A percentile compares a stretch with the other conserved stretches of the same genome.
Evolutionary conservation across 2,329 filamentous ascomycete genomes (phyloP).

Genomic region (Neobulgaria alba): DNA sequence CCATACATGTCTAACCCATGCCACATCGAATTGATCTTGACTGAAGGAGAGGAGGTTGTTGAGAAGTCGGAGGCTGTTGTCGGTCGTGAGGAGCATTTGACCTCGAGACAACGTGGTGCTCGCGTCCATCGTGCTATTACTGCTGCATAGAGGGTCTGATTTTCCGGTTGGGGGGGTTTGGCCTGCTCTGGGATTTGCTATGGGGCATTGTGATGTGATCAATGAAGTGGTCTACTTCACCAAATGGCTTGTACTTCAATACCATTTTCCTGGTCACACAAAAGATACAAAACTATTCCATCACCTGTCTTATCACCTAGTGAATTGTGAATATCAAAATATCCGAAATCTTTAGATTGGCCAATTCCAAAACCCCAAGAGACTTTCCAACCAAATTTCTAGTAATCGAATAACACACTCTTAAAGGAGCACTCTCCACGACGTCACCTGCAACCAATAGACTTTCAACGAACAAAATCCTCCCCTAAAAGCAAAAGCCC

Average conservation of each 20-base stretch:
- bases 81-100: conserved; percentile 63
- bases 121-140: conserved; percentile 57
- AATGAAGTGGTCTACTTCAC: conserved; percentile 17
- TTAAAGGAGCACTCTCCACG: no score
- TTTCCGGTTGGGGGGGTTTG: conserved; percentile 22
- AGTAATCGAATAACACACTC: no score
- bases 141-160: conserved; percentile 44
- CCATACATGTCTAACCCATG: conserved; percentile 99
- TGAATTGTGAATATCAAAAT: no score
- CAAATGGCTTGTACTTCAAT: conserved; percentile 27
- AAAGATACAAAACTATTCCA: conserved; percentile 12
- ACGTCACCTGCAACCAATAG: no score
- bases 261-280: conserved; percentile 24
- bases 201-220: conserved; percentile 19
- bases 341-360: no score
- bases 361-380: no score
- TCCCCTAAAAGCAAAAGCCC: no score
- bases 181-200: conserved; percentile 22
- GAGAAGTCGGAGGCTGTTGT: conserved; percentile 72
- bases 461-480: no score
- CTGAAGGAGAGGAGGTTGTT: conserved; percentile 92
- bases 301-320: not conserved
- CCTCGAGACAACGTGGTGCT: conserved; percentile 83
- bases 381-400: no score
- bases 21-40: conserved; percentile 99